A percentile compares a stretch with the other conserved stretches of the same genome.
Conservation (phyloP, 345 rosid genomes). For the Geranium rotundifolium region DNA sequence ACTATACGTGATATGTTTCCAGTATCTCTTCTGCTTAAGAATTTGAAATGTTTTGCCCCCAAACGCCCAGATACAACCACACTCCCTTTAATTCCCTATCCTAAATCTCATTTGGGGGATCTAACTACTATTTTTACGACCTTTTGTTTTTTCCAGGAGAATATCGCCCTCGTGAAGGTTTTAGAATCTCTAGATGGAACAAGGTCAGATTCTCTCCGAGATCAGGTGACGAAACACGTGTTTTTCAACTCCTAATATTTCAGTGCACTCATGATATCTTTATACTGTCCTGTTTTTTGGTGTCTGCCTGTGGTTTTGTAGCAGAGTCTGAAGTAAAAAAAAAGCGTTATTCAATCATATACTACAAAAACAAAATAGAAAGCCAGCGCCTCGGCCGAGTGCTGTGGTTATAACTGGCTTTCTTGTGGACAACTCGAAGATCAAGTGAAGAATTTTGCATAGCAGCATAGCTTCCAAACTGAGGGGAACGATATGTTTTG, state of each 20-base stretch:
- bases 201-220: conserved; percentile 60
- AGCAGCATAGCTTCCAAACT: too few relatives aligned
- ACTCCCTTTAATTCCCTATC: conserved; percentile 6
- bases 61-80: conserved; percentile 17
- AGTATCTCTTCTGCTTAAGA: too few relatives aligned
- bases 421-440: too few relatives aligned
- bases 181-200: conserved; percentile 38
- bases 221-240: conserved; percentile 47
- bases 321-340: conserved; percentile 14
- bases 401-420: too few relatives aligned
- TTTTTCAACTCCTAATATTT: conserved; percentile 23
- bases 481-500: too few relatives aligned
- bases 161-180: neutral
- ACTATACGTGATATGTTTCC: conserved; percentile 10
- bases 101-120: neutral
- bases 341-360: neutral
- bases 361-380: too few relatives aligned
- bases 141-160: neutral
- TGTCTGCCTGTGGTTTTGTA: conserved; percentile 5
- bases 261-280: conserved; percentile 23
- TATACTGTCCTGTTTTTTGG: conserved; percentile 18
- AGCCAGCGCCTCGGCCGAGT: too few relatives aligned
- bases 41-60: conserved; percentile 11
- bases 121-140: conserved; percentile 8
- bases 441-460: too few relatives aligned